Evolutionary conservation across 441 rosid species (phyloP), one percentile per base, ranked within the genome.

Genomic region (Melastoma candidum): DNA sequence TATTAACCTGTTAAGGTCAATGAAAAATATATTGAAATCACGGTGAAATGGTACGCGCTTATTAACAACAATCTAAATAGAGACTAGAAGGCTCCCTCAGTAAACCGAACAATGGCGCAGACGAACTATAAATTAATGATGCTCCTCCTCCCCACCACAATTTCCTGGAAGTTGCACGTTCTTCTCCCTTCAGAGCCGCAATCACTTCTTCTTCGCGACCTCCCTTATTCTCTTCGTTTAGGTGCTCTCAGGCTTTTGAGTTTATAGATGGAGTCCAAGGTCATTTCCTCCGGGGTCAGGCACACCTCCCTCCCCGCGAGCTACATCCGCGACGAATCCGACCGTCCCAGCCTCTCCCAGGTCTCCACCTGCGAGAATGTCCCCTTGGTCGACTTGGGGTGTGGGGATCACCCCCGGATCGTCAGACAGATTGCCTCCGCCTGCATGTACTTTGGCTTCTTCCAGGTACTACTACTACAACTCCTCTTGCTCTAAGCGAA

Each of bases 251-350:
- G 12, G 0, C 0, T 51, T 26, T 1, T 12, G 5, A 3, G 11
- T 12, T 51, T 25, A 7, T 32, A 1, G 11, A 86, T 85, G 90
- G 85, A 81, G 0, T 60, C 78, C 7, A 81, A 78, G 61, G 65
- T 90, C 0, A 65, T 90, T 25, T 87, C 95, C 68, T 67, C 84
- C 6, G 92, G 92, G 39, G 7, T 67, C 59, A 65, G 58, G 12
- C 61, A 65, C 66, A 11, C 71, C 5, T 63, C 50, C 55, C 60
- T 87, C 47, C 90, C 90, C 56, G 78, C 27, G 63, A 68, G 79
- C 63, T 83, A 77, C 53, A 58, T 83, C 55, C 64, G 90, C 52
- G 81, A 80, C 24, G 74, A 67, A 48, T 65, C 79, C 26, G 83
- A 83, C 54, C 78, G 90, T 4, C 90, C 90, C 11, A 70, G 73